These are phyloP conservation scores for Elaeis guineensis DNA, from an alignment of 176 grass and related monocot genomes.

Conservation along the genomic window DNA sequence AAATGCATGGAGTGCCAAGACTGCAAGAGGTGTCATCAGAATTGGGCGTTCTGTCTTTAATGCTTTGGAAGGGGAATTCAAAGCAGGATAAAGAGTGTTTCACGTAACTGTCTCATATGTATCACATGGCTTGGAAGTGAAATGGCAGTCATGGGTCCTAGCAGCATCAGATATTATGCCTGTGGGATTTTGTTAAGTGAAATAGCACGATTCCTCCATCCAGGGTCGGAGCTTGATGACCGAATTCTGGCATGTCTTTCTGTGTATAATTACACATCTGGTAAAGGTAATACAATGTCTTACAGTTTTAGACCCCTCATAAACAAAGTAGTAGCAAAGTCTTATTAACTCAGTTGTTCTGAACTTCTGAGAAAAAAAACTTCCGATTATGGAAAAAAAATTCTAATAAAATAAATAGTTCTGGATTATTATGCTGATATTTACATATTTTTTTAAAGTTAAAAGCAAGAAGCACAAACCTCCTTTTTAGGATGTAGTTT, in stretches of 20 bases:
- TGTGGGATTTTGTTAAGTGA: slow-evolving; percentile 64
- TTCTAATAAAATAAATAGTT: no score
- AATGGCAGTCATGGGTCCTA: slow-evolving; percentile 43
- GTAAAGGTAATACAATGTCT: slow-evolving; percentile 58
- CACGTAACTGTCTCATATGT: slow-evolving; percentile 61
- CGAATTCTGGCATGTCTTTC: slow-evolving; percentile 76
- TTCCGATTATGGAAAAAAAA: no score
- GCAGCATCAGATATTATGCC: slow-evolving; percentile 51
- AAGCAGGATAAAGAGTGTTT: slow-evolving; percentile 66
- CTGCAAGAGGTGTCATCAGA: slow-evolving; percentile 39
- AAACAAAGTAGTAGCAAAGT: no score
- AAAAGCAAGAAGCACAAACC: no score
- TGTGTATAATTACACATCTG: slow-evolving; percentile 84
- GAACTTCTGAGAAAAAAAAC: no score
- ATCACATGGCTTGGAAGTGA: slow-evolving; percentile 71
- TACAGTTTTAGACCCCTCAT: no score
- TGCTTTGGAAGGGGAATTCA: slow-evolving; percentile 68
- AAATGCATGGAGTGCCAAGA: slow-evolving; percentile 62
- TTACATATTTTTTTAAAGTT: no score
- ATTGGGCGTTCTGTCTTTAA: slow-evolving; percentile 41
- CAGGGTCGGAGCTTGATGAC: slow-evolving; percentile 74
- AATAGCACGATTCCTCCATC: slow-evolving; percentile 62
- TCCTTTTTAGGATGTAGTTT: no score
- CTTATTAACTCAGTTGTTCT: no score
- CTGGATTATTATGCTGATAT: no score